Base-by-base conservation (phyloP, 805 yeast genomes). In the Saccharomyces paradoxus region DNA sequence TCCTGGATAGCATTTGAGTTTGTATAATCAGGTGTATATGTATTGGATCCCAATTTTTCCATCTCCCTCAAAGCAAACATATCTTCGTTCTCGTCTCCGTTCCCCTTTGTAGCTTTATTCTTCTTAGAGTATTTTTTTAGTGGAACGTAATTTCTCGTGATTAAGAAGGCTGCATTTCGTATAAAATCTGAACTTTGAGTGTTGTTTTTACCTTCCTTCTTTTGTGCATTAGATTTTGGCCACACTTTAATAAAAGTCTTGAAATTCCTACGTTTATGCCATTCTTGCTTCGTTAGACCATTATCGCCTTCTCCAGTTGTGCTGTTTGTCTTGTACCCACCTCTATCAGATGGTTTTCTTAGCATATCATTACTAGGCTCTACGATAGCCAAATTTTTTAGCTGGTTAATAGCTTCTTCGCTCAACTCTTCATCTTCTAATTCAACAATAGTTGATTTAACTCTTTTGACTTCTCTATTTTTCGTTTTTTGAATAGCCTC, bases 191-290 rank as follows among this genome's bases (percentile, higher is more conserved):
- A 50, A 12, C 17, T 37, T n/a, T 12, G 32, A 50, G 9, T 27
- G 28, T 28, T 13, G 17, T 47, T 32, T 17, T 32, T 29, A 12
- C n/a, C 37, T 10, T 29, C 54, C 21, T 48, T 53, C 24, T 48
- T 28, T 3, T 31, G 31, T 10, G 32, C 24, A 10, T 50, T 44
- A 24, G 54, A 56, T 10, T 51, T 58, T 13, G 71, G 67, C 53
- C 66, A 55, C 27, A 57, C 58, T 51, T 74, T 74, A 2, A 65
- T 67, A 62, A 77, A 77, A 4, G 56, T 64, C 53, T 77, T 77
- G 56, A 71, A 76, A 56, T 76, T 75, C 55, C 69, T 74, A 12
- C 77, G 57, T 1, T 63, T 66, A 22, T 59, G 52, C 71, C 74
- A 68, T 17, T 58, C 50, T 12, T 14, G 32, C 7, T 37, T 29